A percentile compares a stretch with the other conserved stretches of the same genome.
Conservation (phyloP, 192 early-diverging fungal genomes). For the Glomus cerebriforme region DNA sequence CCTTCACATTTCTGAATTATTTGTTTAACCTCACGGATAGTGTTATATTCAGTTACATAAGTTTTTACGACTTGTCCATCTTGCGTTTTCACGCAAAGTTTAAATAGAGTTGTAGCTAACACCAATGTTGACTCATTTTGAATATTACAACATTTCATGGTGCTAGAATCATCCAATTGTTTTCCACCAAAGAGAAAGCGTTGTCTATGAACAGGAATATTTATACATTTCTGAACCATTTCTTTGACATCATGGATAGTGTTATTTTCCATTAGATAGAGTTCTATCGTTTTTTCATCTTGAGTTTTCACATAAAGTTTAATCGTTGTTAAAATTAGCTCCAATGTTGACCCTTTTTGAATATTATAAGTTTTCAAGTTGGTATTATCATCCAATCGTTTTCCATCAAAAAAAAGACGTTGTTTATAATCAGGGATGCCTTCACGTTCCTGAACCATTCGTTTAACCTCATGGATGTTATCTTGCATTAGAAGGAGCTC, state of each 20-base stretch:
- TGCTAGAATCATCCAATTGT: conserved; percentile 71
- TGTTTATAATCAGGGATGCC: background rate
- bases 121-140: conserved; percentile 70
- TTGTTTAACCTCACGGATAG: conserved; percentile 77
- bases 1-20: conserved; percentile 84
- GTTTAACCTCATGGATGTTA: background rate
- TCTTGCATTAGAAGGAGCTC: background rate
- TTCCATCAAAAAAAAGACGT: background rate
- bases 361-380: background rate
- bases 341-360: background rate
- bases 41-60: conserved; percentile 73
- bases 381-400: background rate
- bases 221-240: conserved; percentile 76
- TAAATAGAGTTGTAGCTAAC: conserved; percentile 58
- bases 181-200: conserved; percentile 75
- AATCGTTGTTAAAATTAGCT: conserved; percentile 8
- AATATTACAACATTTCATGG: conserved; percentile 68
- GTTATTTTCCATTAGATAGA: conserved; percentile 70
- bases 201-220: conserved; percentile 72
- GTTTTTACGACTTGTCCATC: conserved; percentile 78
- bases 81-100: conserved; percentile 75
- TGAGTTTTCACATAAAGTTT: conserved; percentile 72
- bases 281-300: conserved; percentile 88
- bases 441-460: background rate
- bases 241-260: conserved; percentile 73